These are phyloP conservation scores for Cladosporium colombiae DNA, from an alignment of 2,329 filamentous ascomycete genomes.

Conservation along the genomic window DNA sequence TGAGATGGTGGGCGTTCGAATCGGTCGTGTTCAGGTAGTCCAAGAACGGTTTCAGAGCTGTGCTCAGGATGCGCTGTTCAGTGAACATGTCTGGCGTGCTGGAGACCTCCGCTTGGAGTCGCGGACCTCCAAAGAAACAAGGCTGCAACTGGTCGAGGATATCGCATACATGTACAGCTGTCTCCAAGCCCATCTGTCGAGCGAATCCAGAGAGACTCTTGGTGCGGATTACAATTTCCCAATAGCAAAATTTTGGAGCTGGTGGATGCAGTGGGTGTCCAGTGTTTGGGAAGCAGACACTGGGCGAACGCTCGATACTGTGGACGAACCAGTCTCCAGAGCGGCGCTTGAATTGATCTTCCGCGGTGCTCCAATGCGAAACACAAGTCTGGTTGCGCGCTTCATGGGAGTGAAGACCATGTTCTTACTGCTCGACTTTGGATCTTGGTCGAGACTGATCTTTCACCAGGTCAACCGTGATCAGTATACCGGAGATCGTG, in stretches of 20 bases:
- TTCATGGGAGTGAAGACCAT: neutral
- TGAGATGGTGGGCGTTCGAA: neutral
- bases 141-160: neutral
- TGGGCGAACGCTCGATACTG: neutral
- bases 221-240: neutral
- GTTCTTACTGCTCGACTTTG: neutral
- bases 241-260: neutral
- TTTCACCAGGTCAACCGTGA: neutral
- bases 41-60: neutral
- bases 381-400: neutral
- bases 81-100: neutral
- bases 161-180: neutral
- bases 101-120: neutral
- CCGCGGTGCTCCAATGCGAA: neutral
- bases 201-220: neutral
- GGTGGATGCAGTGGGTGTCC: neutral
- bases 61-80: neutral
- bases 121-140: neutral
- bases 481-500: neutral
- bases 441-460: neutral
- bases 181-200: neutral
- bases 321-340: neutral
- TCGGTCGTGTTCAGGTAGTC: neutral
- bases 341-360: neutral
- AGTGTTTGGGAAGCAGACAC: neutral